Base-by-base conservation (phyloP, 805 yeast genomes). In the Nakazawaea peltata region DNA sequence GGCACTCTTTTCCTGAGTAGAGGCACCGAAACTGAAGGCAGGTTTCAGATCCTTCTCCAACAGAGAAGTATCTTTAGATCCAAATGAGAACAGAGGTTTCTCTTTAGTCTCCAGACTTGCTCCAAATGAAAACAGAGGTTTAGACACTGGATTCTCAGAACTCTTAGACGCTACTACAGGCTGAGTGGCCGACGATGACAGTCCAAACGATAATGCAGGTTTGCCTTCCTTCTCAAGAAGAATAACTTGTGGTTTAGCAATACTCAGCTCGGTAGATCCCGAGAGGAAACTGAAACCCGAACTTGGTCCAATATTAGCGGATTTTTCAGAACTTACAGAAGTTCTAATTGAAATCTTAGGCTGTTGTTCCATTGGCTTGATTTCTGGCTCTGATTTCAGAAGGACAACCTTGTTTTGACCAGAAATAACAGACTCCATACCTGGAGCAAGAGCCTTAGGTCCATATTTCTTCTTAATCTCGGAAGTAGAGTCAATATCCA, bases 271-370 rank as follows among this genome's bases (percentile, higher is more conserved):
- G 10, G 23, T 21, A 8, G 7, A 7, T 10, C 10, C 10, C 10
- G 16, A 23, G 11, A 30, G 3, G 14, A 36, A 36, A 14, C 16
- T 36, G 24, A 36, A 36, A 7, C 34, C 24, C 8, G 39, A 19
- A 17, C 32, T 36, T 12, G 39, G 39, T 2, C 34, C 39, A 1
- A 27, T 17, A n/a, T n/a, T n/a, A n/a, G n/a, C n/a, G n/a, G n/a
- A n/a, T n/a, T n/a, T n/a, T n/a, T n/a, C n/a, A n/a, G n/a, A n/a
- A n/a, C n/a, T n/a, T n/a, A n/a, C n/a, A n/a, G n/a, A n/a, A n/a
- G n/a, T n/a, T n/a, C n/a, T n/a, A n/a, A n/a, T n/a, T n/a, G n/a
- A n/a, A n/a, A n/a, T n/a, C n/a, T n/a, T n/a, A n/a, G n/a, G n/a
- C n/a, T n/a, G n/a, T n/a, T n/a, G n/a, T n/a, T n/a, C n/a, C n/a